Evolutionary conservation across 352 stramenopile species (phyloP).

Genomic region (Pythium sp.): DNA sequence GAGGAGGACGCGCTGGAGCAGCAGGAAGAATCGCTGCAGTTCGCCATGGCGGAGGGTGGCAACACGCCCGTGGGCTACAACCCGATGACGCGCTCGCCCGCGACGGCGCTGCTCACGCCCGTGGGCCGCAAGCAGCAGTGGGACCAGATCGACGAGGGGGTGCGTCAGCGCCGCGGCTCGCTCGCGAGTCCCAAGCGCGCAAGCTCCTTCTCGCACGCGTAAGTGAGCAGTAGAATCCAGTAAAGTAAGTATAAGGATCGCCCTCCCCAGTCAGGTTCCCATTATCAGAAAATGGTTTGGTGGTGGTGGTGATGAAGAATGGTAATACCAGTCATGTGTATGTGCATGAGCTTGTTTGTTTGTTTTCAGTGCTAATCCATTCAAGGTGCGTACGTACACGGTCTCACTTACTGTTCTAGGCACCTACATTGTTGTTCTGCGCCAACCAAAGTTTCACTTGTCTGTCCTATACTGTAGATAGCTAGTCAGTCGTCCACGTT

Average conservation of each 20-base stretch:
- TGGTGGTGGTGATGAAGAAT: neutral
- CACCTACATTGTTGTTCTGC: neutral
- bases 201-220: conserved; percentile 30
- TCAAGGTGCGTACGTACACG: neutral
- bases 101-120: conserved; percentile 54
- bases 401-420: neutral
- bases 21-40: conserved; percentile 27
- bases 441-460: neutral
- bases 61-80: conserved; percentile 51
- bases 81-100: conserved; percentile 45
- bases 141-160: conserved; percentile 53
- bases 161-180: conserved; percentile 20
- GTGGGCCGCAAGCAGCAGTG: conserved; percentile 48
- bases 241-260: conserved; percentile 18
- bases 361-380: neutral
- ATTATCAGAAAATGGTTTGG: conserved; percentile 15
- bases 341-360: neutral
- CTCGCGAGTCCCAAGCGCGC: conserved; percentile 25
- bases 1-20: conserved; percentile 26
- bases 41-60: conserved; percentile 38
- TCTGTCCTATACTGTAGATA: neutral
- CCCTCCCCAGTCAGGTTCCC: neutral
- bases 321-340: neutral
- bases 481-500: conserved; percentile 13
- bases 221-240: neutral